Percentiles rank a stretch among this genome's conserved stretches.
phyloP scores from a whole-genome alignment of 495 filamentous ascomycete genomes.

The Hyaloscypha finlandica region DNA sequence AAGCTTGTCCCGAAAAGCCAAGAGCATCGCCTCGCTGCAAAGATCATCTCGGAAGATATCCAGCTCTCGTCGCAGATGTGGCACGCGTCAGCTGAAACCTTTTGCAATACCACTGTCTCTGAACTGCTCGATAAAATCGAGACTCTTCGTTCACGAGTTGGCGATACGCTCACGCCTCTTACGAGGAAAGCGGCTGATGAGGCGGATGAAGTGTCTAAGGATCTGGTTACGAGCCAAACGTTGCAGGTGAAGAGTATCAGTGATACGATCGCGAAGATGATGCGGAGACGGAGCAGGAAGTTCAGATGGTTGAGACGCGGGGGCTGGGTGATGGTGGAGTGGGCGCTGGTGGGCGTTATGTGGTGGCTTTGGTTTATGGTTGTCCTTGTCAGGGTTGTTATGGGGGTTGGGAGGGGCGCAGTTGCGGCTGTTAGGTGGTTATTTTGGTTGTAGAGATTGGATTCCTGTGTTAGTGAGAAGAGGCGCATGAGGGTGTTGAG shows the following conservation, averaged over 20 bases:
- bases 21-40: slow-evolving; percentile 70
- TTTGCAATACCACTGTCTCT: slow-evolving; percentile 46
- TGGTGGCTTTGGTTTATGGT: slow-evolving; percentile 86
- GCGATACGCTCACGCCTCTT: slow-evolving; percentile 58
- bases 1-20: slow-evolving; percentile 57
- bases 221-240: slow-evolving; percentile 72
- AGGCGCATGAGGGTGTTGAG: background rate
- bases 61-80: slow-evolving; percentile 30
- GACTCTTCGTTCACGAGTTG: slow-evolving; percentile 51
- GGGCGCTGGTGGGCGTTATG: slow-evolving; percentile 75
- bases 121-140: slow-evolving; percentile 49
- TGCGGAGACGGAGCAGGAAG: slow-evolving; percentile 64
- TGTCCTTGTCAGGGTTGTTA: slow-evolving; percentile 62
- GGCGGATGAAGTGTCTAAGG: slow-evolving; percentile 71
- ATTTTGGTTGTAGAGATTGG: slow-evolving; percentile 61
- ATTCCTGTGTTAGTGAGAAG: background rate
- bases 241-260: slow-evolving; percentile 75
- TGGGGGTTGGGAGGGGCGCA: slow-evolving; percentile 59
- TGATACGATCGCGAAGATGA: slow-evolving; percentile 75
- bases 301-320: slow-evolving; percentile 70
- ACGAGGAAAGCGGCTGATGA: slow-evolving; percentile 69
- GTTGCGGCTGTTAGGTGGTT: slow-evolving; percentile 69
- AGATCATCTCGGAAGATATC: slow-evolving; percentile 50
- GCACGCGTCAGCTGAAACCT: slow-evolving; percentile 38
- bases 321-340: slow-evolving; percentile 74